Percentiles rank a stretch among this genome's conserved stretches.
Conservation (phyloP, 148 eudicot species). For the Dysphania ambrosioides region DNA sequence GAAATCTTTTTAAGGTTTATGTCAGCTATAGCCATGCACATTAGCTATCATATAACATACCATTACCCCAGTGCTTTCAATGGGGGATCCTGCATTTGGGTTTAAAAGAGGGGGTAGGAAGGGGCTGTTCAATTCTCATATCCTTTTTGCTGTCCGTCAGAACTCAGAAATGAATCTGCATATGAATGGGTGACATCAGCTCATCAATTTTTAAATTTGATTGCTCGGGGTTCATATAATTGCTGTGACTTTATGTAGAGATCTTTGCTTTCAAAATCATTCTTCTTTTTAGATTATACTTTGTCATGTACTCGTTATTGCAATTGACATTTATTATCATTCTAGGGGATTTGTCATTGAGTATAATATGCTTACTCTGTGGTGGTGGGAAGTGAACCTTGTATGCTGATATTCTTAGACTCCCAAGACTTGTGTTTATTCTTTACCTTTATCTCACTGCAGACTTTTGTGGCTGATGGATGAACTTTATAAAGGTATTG, state of each 20-base stretch:
- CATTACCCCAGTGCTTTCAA: too few relatives aligned
- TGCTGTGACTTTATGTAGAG: background rate
- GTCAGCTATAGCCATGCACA: too few relatives aligned
- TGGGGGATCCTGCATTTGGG: too few relatives aligned
- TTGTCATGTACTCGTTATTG: background rate
- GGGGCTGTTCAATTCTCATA: too few relatives aligned
- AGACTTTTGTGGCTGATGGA: constrained; percentile 88
- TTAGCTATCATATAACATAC: too few relatives aligned
- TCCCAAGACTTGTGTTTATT: constrained; percentile 15
- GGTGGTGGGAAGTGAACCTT: background rate
- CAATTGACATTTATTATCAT: background rate
- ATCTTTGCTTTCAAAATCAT: background rate
- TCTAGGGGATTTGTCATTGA: background rate
- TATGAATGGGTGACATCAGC: background rate
- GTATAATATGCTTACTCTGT: constrained; percentile 6
- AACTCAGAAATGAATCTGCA: background rate
- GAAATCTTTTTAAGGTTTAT: background rate
- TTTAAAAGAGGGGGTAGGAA: background rate
- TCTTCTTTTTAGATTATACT: background rate
- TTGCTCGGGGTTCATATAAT: background rate
- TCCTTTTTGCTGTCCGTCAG: background rate
- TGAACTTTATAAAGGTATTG: constrained; percentile 86
- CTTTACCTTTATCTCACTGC: constrained; percentile 24
- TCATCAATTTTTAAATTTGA: background rate
- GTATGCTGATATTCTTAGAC: background rate